phyloP scores from a whole-genome alignment of 2,329 filamentous ascomycete genomes.

The Verticillium tricorpus region DNA sequence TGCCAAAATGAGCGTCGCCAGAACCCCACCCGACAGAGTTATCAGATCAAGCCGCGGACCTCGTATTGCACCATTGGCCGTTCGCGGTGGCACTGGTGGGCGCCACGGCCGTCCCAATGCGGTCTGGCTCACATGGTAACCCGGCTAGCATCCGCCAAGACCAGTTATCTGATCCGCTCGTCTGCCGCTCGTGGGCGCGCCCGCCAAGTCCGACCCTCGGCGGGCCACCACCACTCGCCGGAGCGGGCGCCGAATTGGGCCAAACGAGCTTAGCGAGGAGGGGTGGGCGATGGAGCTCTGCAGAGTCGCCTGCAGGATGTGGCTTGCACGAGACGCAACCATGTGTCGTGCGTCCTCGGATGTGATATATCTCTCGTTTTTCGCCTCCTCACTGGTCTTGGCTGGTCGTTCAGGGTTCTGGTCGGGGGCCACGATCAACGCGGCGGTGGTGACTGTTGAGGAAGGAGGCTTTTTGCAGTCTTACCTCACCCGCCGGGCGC shows the following conservation, averaged over 20 bases:
- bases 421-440: neutral
- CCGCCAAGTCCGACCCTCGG: neutral
- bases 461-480: neutral
- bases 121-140: neutral
- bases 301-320: neutral
- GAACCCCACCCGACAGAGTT: neutral
- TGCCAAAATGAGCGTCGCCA: neutral
- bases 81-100: neutral
- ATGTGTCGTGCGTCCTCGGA: neutral
- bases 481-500: neutral
- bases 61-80: neutral
- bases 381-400: neutral
- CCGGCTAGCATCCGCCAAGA: neutral
- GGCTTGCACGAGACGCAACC: neutral
- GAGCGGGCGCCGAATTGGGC: neutral
- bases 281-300: neutral
- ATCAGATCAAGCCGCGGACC: neutral
- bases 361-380: neutral
- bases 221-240: neutral
- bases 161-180: neutral
- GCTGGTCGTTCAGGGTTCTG: neutral
- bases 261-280: neutral
- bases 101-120: neutral
- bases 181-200: neutral
- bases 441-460: neutral